A percentile compares a stretch with the other conserved stretches of the same genome.
These are phyloP conservation scores for Amyloporia xantha DNA, from an alignment of 768 basidiomycete genomes.

Conservation along the genomic window DNA sequence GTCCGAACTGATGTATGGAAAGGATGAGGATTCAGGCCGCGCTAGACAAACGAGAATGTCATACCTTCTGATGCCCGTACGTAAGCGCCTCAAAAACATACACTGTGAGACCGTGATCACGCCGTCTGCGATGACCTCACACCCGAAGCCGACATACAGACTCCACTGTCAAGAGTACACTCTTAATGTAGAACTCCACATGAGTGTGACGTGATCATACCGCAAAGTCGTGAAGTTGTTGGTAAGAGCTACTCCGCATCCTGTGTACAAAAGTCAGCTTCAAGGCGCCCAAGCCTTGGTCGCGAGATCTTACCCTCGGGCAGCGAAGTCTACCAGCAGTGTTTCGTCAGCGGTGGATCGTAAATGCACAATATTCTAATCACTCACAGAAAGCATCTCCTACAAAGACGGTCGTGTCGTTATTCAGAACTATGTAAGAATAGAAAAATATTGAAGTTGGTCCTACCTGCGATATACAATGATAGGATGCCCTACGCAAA, in stretches of 20 bases:
- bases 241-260: conserved; percentile 4
- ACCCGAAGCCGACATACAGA: conserved; percentile 13
- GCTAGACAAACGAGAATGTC: neutral
- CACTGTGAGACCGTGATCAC: conserved; percentile 12
- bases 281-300: no score
- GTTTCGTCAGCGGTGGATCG: no score
- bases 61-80: conserved; percentile 11
- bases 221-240: conserved; percentile 6
- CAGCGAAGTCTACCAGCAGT: conserved; percentile 6
- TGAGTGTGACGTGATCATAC: neutral
- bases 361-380: no score
- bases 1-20: conserved; percentile 10
- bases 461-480: conserved; percentile 1
- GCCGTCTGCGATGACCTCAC: conserved; percentile 10
- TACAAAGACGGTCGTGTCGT: no score
- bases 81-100: conserved; percentile 6
- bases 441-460: neutral
- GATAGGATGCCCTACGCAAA: neutral
- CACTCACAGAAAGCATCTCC: conserved; percentile 6
- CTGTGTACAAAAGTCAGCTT: neutral
- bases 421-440: no score
- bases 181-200: neutral
- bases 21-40: neutral
- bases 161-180: conserved; percentile 8
- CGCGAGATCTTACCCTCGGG: conserved; percentile 4